Evolutionary conservation across 352 stramenopile species (phyloP), one percentile per base, ranked within the genome.

Genomic region (Pythium oligandrum): DNA sequence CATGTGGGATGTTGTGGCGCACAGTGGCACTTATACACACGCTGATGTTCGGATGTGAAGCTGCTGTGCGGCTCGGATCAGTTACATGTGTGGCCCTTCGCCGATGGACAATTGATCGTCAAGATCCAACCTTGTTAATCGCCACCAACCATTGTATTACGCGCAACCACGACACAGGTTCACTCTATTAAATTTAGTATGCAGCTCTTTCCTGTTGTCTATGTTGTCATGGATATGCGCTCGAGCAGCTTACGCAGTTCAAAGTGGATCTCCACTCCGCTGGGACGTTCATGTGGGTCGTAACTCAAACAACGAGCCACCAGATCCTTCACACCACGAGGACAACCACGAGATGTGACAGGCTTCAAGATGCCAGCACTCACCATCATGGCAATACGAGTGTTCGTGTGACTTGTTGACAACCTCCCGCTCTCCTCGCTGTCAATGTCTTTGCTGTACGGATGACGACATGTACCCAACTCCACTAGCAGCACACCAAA

Each of bases 401-500:
- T 57, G 42, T 68, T 68, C 12, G 49, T 60, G 8, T 40, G 26
- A 12, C 35, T 30, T 3, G 48, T 42, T 2, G 40, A 12, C 7
- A 32, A 34, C 34, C 26, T 11, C 8, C 1, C 26, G 10, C 6
- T n/a, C 9, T 48, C 43, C 10, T 48, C 43, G 38, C 7, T 50
- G 4, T 48, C 36, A 5, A 44, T n/a, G 35, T 55, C 9, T 33
- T 57, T 34, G 11, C 34, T 39, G 51, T 64, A 64, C 32, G 51
- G 57, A 52, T 55, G 57, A 8, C 10, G 3, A 6, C 50, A 46
- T 17, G 53, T 67, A 51, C 68, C 63, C 45, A 71, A 35, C 43
- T 71, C 63, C 6, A 63, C 59, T 10, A 73, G 51, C 31, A 73
- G 17, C 30, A 73, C 56, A 3, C 64, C 64, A 26, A 73, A 56